Evolutionary conservation across 2,329 filamentous ascomycete species (phyloP), one percentile per base, ranked within the genome.

Genomic region (Gliomastix tumulicola): DNA sequence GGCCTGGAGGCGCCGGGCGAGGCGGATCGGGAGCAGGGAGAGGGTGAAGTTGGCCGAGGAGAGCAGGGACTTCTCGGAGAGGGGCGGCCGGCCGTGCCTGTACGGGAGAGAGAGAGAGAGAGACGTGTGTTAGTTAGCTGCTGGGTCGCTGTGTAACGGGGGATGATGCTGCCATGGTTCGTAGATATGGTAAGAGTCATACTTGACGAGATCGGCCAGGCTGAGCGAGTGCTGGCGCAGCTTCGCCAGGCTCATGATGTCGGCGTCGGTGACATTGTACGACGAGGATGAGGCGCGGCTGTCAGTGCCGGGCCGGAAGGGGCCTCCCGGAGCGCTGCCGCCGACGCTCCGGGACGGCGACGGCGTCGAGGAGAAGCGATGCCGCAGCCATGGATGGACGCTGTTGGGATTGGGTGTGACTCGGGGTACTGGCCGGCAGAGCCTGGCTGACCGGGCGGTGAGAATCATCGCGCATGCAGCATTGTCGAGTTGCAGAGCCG

Each of bases 11-110:
- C 92, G 87, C 57, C 94, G 88, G 19, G 92, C 92, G 19, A 98
- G 80, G 25, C 92, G 87, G 34, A 92, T 85, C 12, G 92, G 92
- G 9, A 97, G 80, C 36, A 96, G 84, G 20, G 83, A 86, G 46
- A 97, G 82, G 11, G 92, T 94, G 65, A 97, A 97, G 66, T 96
- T 95, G 44, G 92, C 92, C 3, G 89, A 96, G 25, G 83, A 79
- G 50, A 95, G 79, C 38, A 98, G 76, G 17, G 87, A 84, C 27
- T 82, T 71, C 38, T 82, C 76, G 4, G 85, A 85, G 35, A 97
- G 75, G 0, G 92, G 89, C 21, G 90, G 90, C 7, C 85, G 81
- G 42, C 92, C 92, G 48, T 82, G 73, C 55, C 76, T 80, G 40
- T 15, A 10, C 16, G 13, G 10, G 13, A 28, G 10, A 28, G 25